Evolutionary conservation across 2,329 filamentous ascomycete genomes (phyloP).

Genomic region (Ophiognomonia clavigignenti-juglandacearum): DNA sequence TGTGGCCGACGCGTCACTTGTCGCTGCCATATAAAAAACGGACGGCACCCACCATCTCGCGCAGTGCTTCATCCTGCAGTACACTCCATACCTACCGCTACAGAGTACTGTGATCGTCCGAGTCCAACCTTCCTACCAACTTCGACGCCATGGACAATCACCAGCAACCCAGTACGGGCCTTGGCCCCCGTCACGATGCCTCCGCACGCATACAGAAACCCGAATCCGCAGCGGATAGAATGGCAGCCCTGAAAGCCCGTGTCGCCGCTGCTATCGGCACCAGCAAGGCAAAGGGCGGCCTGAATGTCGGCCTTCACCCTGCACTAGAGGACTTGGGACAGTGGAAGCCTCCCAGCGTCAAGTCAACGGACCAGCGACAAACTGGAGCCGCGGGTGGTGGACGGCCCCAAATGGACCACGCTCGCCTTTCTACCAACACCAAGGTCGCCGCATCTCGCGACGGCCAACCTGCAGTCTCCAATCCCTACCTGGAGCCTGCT

Average conservation of each 20-base stretch:
- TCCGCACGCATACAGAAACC: slow-evolving; percentile 50
- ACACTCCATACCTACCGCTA: too few relatives aligned
- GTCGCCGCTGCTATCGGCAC: slow-evolving; percentile 68
- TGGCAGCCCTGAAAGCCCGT: slow-evolving; percentile 75
- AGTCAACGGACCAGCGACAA: slow-evolving; percentile 29
- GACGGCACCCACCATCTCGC: too few relatives aligned
- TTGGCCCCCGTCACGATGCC: slow-evolving; percentile 53
- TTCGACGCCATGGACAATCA: slow-evolving; percentile 45
- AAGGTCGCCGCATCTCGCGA: slow-evolving; percentile 5
- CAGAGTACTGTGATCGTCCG: too few relatives aligned
- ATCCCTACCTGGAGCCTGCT: slow-evolving; percentile 79
- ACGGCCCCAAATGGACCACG: slow-evolving; percentile 22
- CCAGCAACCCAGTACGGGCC: slow-evolving; percentile 35
- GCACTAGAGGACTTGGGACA: slow-evolving; percentile 58
- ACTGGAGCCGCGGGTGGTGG: slow-evolving; percentile 26
- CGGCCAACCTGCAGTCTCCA: slow-evolving; percentile 29
- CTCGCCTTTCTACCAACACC: slow-evolving; percentile 12
- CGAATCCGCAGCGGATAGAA: slow-evolving; percentile 56
- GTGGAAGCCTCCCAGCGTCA: slow-evolving; percentile 34
- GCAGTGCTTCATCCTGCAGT: too few relatives aligned
- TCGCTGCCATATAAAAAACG: too few relatives aligned
- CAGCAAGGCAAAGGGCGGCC: slow-evolving; percentile 59
- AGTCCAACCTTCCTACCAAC: too few relatives aligned
- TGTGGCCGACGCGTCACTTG: too few relatives aligned
- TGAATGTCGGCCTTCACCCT: slow-evolving; percentile 74